Evolutionary conservation across 768 basidiomycete genomes (phyloP), one percentile per base, ranked within the genome.

Genomic region (Astraeus odoratus): DNA sequence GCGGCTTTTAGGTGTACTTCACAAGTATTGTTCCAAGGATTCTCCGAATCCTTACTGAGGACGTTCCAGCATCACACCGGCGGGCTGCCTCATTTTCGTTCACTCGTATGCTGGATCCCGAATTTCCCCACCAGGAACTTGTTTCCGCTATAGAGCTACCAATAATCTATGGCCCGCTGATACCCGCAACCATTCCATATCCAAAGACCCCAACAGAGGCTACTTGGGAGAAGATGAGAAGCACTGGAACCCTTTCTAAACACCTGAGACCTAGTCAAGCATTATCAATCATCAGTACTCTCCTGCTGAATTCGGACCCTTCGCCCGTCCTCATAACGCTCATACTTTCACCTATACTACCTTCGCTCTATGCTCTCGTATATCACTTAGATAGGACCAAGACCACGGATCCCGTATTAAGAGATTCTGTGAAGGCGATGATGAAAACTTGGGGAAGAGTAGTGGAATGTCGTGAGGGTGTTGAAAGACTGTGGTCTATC

Each of bases 261-360:
- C 10, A 22, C 5, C 46, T 61, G 26, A 43, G 62, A 4, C 66
- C 78, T 4, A 59, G 64, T 16, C 60, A 60, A 12, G 70, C 77
- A 3, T 59, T 87, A n/a, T 64, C 67, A 5, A 71, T 64, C 4
- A 60, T 91, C 16, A 67, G 74, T 41, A 67, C 69, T 1, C 66
- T 94, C 22, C 64, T 88, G 3, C 73, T 80, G 5, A 86, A 92
- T 52, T 78, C 81, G 5, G 88, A 94, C 51, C 89, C 90, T 5
- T 83, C 86, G 3, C 85, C 89, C 0, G 60, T 66, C 2, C 70
- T 89, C 33, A 73, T 89, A 31, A 72, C 79, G 0, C 59, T 68
- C 16, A 55, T 91, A 6, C 58, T 92, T 8, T 80, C 83, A 1
- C 86, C 88, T 1, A 76, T 94, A 26, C 52, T 85, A 0, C 65